Base-by-base conservation (phyloP, 805 yeast genomes). In the Tetrapisispora nanseiensis region DNA sequence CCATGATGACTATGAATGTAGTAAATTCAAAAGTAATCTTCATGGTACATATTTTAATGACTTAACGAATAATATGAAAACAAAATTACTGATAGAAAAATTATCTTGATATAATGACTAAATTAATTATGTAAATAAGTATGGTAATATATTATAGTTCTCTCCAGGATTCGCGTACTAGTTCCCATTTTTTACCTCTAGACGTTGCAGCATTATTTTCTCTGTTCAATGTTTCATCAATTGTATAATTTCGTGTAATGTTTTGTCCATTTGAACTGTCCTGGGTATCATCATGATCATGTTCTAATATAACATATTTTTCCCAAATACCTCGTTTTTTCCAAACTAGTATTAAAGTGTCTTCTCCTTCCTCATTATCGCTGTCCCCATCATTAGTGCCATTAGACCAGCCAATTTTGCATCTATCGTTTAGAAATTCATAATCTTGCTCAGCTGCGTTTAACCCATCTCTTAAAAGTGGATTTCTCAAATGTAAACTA, bases 271-370 rank as follows among this genome's bases (percentile, higher is more conserved):
- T 3, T 5, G 23, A 13, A 10, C 16, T 16, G 18, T 18, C 12
- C 15, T n/a, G 24, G 8, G 18, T 23, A 26, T 16, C 20, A 35
- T 23, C 23, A 16, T 11, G 13, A 51, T 32, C 36, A 39, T 62
- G 65, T 43, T 80, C 86, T 12, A 76, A 68, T 29, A 90, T 76
- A 12, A 70, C 76, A 59, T 83, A 90, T 57, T 83, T 86, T 57
- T 90, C 97, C 95, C 96, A 86, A 23, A 78, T 78, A 4, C 81
- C 80, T 46, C 77, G 71, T 33, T 66, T 62, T 44, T 75, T 72
- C 95, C 97, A 87, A 3, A 90, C 65, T 1, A 89, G 71, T 0
- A 86, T 71, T 5, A 90, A 63, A 11, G 82, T 70, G 47, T 78
- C 86, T 49, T 84, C 86, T 18, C 51, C 54, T 12, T 50, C 51